Base-by-base conservation (phyloP, 179 eudicot species). In the Actinidia polygama region DNA sequence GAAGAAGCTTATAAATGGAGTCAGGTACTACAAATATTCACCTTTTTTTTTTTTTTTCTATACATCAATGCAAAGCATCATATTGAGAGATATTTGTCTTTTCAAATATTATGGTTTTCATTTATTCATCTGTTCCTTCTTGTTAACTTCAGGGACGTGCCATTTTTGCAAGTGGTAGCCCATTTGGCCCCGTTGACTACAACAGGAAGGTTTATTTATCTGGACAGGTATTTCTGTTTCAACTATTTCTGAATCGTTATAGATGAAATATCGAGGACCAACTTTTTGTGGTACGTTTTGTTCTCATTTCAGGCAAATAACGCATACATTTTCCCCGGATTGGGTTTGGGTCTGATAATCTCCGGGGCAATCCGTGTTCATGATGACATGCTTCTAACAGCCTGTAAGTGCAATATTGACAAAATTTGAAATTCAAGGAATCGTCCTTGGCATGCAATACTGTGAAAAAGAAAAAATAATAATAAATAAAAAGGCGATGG, bases 161-260 rank as follows among this genome's bases (percentile, higher is more conserved):
- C 61, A 92, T 96, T 71, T 96, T 95, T 85, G 99, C 99, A 36
- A 96, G 98, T 82, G 99, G 99, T 82, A 95, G 98, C 86, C 99
- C 99, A 62, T 96, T 96, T 84, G 94, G 87, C 59, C 96, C 93
- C 0, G 91, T 94, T 66, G 93, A 96, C 66, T 93, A 89, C 51
- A 87, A 92, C 24, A 96, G 98, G 53, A 92, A 92, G 66, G 81
- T 86, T 36, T 92, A 85, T 80, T 85, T 88, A 74, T 93, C 98
- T 59, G 98, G 99, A 83, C 98, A 96, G 98, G 99, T 93, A 83
- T 58, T 19, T 82, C 59, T 19, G 11, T 61, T 69, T 61, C 14
- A n/a, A 3, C 26, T 66, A 7, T 24, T 6, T 61, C 49, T 47
- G 19, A 44, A 62, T 62, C 16, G 30, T n/a, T 61, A 77, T 55